A percentile compares a stretch with the other conserved stretches of the same genome.
Evolutionary conservation across 1,284 basidiomycete species (phyloP).

Genomic region (Marasmius oreades): DNA sequence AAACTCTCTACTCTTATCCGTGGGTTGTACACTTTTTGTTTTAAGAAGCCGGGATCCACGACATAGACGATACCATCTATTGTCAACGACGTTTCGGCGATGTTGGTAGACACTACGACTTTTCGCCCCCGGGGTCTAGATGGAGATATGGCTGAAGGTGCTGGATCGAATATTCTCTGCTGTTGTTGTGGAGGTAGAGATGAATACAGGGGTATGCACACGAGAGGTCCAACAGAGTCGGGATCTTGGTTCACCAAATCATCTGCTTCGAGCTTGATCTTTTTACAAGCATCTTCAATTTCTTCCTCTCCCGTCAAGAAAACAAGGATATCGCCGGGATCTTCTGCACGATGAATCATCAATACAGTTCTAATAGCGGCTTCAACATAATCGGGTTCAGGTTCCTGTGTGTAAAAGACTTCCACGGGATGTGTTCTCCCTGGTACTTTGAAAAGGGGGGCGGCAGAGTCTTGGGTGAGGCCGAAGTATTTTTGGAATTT

Average conservation of each 20-base stretch:
- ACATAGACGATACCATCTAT: constrained; percentile 99
- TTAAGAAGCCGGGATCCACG: constrained; percentile 96
- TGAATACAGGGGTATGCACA: constrained; percentile 92
- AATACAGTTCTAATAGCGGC: constrained; percentile 95
- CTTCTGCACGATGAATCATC: constrained; percentile 97
- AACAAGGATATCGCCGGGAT: constrained; percentile 88
- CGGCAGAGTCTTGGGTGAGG: constrained; percentile 47
- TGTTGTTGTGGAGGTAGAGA: constrained; percentile 92
- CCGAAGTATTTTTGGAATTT: constrained; percentile 98
- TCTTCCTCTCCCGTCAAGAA: constrained; percentile 99
- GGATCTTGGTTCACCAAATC: constrained; percentile 68
- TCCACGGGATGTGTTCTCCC: constrained; percentile 97
- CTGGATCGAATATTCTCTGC: constrained; percentile 91
- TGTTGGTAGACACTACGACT: constrained; percentile 95
- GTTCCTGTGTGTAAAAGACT: constrained; percentile 94
- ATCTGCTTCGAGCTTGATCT: constrained; percentile 89
- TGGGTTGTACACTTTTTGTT: constrained; percentile 97
- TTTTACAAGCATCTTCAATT: constrained; percentile 95
- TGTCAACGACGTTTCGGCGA: constrained; percentile 96
- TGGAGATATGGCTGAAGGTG: constrained; percentile 61
- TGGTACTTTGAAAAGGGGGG: constrained; percentile 93
- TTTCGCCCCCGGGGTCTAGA: constrained; percentile 88
- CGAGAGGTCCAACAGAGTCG: constrained; percentile 80
- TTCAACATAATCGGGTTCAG: constrained; percentile 96
- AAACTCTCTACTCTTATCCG: constrained; percentile 95